Evolutionary conservation across 139 green algal genomes (phyloP), one percentile per base, ranked within the genome.

Genomic region (Picochlorum sp.): DNA sequence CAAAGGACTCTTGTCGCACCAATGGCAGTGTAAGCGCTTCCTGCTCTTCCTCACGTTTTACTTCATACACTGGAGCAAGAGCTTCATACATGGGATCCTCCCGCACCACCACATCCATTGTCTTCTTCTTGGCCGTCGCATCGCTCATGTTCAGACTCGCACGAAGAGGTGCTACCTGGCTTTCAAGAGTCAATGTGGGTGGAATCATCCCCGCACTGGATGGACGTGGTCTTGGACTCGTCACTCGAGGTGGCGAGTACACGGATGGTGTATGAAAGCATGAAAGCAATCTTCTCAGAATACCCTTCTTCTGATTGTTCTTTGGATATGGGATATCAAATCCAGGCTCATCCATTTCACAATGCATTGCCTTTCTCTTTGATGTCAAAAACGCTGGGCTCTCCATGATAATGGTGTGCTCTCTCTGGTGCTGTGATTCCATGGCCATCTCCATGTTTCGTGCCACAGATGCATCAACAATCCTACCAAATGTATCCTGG

Each of bases 301-400:
- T 62, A 69, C 31, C 60, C 47, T 41, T 51, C 34, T 18, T 58
- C 18, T 20, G 20, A 18, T 37, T 31, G 4, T 50, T 26, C 20
- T 59, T 45, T 34, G 23, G 59, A 24, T 38, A 57, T 52, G 28
- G 15, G 16, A 50, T 37, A 8, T 26, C 44, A 59, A 58, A 61
- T 20, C 54, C 61, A 18, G 68, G 68, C 3, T 75, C 68, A 23
- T 75, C 68, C 23, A 75, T 45, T 9, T 75, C 68, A 18, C 68
- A 75, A 47, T 64, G 44, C 61, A 75, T 63, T 1, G 49, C 16
- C 4, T 52, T 60, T 11, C 44, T 41, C 15, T 63, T 63, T 20
- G 37, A 26, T 31, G 50, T 70, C 47, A 75, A 55, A 50, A 75
- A 75, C 24, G 59, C 28, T 4, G 68, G 68, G 21, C 51, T 59